Percentiles rank a stretch among this genome's conserved stretches.
phyloP scores from a whole-genome alignment of 176 grass and related monocot genomes.

The Aegilops bicornis region DNA sequence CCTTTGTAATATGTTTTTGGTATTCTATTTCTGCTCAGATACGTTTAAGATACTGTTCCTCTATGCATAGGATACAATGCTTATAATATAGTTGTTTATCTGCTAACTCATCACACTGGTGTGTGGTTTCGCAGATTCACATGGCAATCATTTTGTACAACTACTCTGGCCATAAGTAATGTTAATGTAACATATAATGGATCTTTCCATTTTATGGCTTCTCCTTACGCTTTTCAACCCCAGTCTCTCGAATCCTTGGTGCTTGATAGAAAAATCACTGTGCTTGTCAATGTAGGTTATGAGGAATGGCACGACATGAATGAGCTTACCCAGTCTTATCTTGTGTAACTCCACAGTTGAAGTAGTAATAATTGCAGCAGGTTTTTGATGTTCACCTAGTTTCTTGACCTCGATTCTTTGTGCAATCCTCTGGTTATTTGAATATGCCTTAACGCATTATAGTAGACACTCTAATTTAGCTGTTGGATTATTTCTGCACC shows the following conservation, averaged over 20 bases:
- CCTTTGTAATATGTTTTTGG: neutral
- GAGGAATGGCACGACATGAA: neutral
- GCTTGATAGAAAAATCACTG: neutral
- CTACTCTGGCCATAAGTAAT: constrained; percentile 25
- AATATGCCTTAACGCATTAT: too few species aligned
- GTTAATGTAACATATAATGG: neutral
- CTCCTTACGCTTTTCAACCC: neutral
- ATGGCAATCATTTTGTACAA: constrained; percentile 65
- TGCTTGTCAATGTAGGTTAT: neutral
- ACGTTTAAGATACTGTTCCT: neutral
- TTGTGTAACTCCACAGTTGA: neutral
- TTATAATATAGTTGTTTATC: neutral
- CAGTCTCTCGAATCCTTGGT: neutral
- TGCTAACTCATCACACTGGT: neutral
- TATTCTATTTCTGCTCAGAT: neutral
- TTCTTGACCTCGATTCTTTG: too few species aligned
- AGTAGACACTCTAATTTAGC: neutral
- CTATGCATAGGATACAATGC: neutral
- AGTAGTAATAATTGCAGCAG: neutral
- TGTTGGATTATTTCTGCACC: neutral
- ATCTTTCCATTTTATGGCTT: neutral
- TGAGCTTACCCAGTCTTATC: neutral
- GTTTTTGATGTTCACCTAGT: neutral
- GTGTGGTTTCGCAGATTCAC: constrained; percentile 51
- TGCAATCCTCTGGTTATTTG: too few species aligned